Evolutionary conservation across 768 basidiomycete genomes (phyloP).

Genomic region (Russula sp.): DNA sequence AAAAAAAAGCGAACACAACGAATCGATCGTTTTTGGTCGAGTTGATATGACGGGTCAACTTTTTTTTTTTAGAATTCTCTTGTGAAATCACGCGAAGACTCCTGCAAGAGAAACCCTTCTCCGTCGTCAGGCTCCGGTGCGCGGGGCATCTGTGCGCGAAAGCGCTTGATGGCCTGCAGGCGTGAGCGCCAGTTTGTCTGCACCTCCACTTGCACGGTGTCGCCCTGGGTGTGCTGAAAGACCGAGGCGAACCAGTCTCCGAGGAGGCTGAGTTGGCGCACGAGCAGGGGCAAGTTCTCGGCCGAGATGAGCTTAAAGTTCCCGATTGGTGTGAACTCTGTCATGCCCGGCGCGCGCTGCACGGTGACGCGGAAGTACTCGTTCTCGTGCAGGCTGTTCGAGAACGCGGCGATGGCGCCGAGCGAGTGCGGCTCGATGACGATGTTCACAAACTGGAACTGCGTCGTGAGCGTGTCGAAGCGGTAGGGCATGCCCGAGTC

Average conservation of each 20-base stretch:
- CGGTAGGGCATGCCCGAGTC: slow-evolving; percentile 85
- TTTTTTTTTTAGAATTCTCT: slow-evolving; percentile 10
- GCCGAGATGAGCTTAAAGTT: slow-evolving; percentile 93
- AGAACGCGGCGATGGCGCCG: slow-evolving; percentile 78
- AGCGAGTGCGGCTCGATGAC: slow-evolving; percentile 90
- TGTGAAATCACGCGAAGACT: slow-evolving; percentile 29
- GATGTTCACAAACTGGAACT: slow-evolving; percentile 97
- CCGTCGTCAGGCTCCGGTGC: slow-evolving; percentile 21
- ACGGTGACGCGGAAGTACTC: slow-evolving; percentile 95
- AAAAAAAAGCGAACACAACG: not conserved
- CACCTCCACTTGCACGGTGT: slow-evolving; percentile 66
- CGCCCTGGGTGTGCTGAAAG: slow-evolving; percentile 64
- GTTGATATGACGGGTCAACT: not conserved
- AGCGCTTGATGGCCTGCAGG: slow-evolving; percentile 70
- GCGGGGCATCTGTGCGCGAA: slow-evolving; percentile 30
- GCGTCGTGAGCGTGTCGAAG: slow-evolving; percentile 86
- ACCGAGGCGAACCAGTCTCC: slow-evolving; percentile 89
- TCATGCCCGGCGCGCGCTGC: slow-evolving; percentile 84
- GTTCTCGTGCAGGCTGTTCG: slow-evolving; percentile 77
- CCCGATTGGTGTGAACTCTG: slow-evolving; percentile 89
- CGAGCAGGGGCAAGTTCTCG: slow-evolving; percentile 74
- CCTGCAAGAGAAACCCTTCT: slow-evolving; percentile 27
- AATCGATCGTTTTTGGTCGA: not conserved
- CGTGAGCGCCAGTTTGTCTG: slow-evolving; percentile 86
- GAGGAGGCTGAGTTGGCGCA: slow-evolving; percentile 80